These are phyloP conservation scores for Adansonia gregorii DNA, from an alignment of 441 rosid species.

Conservation along the genomic window DNA sequence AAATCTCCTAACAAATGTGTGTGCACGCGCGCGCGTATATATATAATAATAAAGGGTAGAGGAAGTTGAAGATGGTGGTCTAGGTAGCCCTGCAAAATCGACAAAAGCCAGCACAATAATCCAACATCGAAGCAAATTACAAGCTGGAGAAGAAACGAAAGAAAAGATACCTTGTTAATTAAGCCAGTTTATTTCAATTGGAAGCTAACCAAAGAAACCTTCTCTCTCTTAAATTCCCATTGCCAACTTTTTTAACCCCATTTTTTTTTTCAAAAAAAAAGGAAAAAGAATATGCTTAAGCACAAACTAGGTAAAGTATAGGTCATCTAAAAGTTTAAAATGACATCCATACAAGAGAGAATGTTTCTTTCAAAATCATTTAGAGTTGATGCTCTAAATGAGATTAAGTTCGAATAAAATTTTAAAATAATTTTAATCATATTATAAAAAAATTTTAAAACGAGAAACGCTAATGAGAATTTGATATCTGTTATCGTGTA, in stretches of 20 bases:
- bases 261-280: not conserved
- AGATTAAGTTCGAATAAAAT: no score
- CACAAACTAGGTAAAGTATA: not conserved
- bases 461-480: no score
- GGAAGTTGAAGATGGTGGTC: no score
- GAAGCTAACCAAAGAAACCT: not conserved
- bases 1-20: not conserved
- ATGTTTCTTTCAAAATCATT: no score
- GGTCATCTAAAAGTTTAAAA: not conserved
- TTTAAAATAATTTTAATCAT: no score
- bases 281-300: not conserved
- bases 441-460: no score
- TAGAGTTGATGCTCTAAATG: no score
- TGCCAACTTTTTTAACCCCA: not conserved
- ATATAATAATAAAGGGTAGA: not conserved
- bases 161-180: not conserved
- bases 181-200: not conserved
- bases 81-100: no score
- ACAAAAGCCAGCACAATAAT: not conserved
- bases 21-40: no score
- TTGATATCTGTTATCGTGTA: no score
- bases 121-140: conserved; percentile 11
- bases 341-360: not conserved
- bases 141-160: conserved; percentile 8
- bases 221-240: not conserved